These are phyloP conservation scores for Penicillium coprophilum DNA, from an alignment of 495 filamentous ascomycete genomes.

Conservation along the genomic window DNA sequence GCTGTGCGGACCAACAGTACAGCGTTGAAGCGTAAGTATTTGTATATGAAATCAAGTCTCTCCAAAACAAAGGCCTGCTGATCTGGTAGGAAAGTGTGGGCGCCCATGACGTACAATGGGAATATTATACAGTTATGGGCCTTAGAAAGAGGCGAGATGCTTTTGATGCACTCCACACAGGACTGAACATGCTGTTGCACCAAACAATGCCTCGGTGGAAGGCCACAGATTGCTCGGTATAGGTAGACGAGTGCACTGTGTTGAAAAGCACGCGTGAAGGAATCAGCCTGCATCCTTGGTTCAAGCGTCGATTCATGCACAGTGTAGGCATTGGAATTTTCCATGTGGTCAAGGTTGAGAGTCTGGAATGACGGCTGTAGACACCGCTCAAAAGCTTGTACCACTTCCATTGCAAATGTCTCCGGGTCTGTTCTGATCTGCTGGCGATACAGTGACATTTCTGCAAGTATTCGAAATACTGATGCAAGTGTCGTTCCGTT, in stretches of 20 bases:
- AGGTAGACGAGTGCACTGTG: slow-evolving; percentile 23
- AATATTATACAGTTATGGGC: slow-evolving; percentile 24
- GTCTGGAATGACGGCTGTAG: slow-evolving; percentile 15
- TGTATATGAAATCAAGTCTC: slow-evolving; percentile 18
- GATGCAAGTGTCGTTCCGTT: slow-evolving; percentile 14
- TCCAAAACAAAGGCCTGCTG: slow-evolving; percentile 18
- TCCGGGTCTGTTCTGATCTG: slow-evolving; percentile 8
- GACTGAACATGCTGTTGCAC: slow-evolving; percentile 23
- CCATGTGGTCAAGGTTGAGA: slow-evolving; percentile 11
- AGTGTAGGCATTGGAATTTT: slow-evolving; percentile 11
- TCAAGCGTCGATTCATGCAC: slow-evolving; percentile 9
- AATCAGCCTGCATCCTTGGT: slow-evolving; percentile 13
- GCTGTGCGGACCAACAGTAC: slow-evolving; percentile 17
- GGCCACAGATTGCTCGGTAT: slow-evolving; percentile 22
- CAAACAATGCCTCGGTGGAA: slow-evolving; percentile 18
- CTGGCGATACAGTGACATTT: slow-evolving; percentile 22
- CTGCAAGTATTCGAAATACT: slow-evolving; percentile 17
- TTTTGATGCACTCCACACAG: slow-evolving; percentile 19
- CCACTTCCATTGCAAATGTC: slow-evolving; percentile 13
- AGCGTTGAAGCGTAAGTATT: slow-evolving; percentile 17
- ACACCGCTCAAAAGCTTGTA: slow-evolving; percentile 14
- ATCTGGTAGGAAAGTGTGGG: slow-evolving; percentile 16
- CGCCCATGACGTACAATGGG: slow-evolving; percentile 22
- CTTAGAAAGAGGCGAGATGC: slow-evolving; percentile 16
- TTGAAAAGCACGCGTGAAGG: slow-evolving; percentile 22